phyloP scores from a whole-genome alignment of 2,329 filamentous ascomycete genomes.

The Ophiosphaerella korrae region DNA sequence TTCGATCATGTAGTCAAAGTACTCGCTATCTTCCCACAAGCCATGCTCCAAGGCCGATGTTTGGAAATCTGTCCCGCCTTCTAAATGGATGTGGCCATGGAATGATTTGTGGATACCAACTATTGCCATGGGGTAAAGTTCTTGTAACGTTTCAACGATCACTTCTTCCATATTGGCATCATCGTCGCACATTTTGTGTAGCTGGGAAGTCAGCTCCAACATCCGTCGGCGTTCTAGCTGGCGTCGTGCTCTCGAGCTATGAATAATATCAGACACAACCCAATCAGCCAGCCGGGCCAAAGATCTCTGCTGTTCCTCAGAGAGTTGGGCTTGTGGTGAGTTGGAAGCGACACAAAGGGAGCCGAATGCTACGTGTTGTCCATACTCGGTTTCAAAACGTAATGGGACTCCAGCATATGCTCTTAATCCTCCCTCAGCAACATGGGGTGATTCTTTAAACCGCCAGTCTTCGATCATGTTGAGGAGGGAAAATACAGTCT shows the following conservation, averaged over 20 bases:
- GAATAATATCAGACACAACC: conserved; percentile 51
- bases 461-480: conserved; percentile 54
- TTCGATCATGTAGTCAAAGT: conserved; percentile 48
- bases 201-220: conserved; percentile 40
- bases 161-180: conserved; percentile 28
- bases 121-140: conserved; percentile 43
- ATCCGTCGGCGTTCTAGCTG: conserved; percentile 50
- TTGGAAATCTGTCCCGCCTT: conserved; percentile 32
- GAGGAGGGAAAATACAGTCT: conserved; percentile 49
- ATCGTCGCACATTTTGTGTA: conserved; percentile 25
- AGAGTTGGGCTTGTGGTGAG: conserved; percentile 39
- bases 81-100: conserved; percentile 29
- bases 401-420: conserved; percentile 52
- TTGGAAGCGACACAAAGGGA: conserved; percentile 53
- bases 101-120: conserved; percentile 34
- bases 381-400: conserved; percentile 48
- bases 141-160: conserved; percentile 36
- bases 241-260: conserved; percentile 45
- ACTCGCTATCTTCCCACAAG: conserved; percentile 52
- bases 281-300: conserved; percentile 47
- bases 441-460: conserved; percentile 50
- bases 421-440: conserved; percentile 47
- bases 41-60: conserved; percentile 44
- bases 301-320: conserved; percentile 37
- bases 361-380: conserved; percentile 49